Conservation (phyloP, 495 filamentous ascomycete genomes). For the Aspergillus nidulans region DNA sequence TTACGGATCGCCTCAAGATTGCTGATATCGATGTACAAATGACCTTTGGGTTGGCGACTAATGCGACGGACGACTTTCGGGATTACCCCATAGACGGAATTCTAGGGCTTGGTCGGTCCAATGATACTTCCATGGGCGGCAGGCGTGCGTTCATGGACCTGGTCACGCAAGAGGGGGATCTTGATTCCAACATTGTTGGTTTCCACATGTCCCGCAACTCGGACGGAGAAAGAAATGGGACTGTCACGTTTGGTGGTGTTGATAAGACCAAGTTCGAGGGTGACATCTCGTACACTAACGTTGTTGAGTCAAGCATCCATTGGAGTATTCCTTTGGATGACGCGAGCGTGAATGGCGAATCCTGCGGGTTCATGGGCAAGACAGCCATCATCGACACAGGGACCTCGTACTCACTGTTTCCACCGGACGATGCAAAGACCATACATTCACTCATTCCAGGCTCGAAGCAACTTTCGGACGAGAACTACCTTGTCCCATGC, state of each 20-base stretch:
- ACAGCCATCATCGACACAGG: constrained; percentile 76
- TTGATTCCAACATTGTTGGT: constrained; percentile 63
- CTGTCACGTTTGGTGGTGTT: constrained; percentile 69
- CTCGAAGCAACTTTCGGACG: constrained; percentile 38
- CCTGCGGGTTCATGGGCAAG: constrained; percentile 43
- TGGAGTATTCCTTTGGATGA: constrained; percentile 71
- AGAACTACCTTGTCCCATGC: constrained; percentile 68
- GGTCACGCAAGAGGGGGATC: constrained; percentile 50
- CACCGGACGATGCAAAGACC: constrained; percentile 56
- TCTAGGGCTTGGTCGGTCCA: constrained; percentile 62
- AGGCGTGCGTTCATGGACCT: constrained; percentile 60
- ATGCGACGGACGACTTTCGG: constrained; percentile 62
- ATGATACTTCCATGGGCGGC: constrained; percentile 33
- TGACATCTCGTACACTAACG: constrained; percentile 57
- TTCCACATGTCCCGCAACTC: constrained; percentile 59
- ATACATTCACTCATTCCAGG: constrained; percentile 65
- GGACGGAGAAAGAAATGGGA: constrained; percentile 65
- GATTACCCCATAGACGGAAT: constrained; percentile 86
- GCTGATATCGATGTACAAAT: constrained; percentile 58
- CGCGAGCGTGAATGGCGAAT: constrained; percentile 52
- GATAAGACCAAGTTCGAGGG: constrained; percentile 63
- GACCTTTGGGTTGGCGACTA: constrained; percentile 64
- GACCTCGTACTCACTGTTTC: constrained; percentile 69
- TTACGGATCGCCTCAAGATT: constrained; percentile 58
- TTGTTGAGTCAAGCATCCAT: constrained; percentile 31